Conservation (phyloP, 2,329 filamentous ascomycete species). For the Penicillium brasilianum region DNA sequence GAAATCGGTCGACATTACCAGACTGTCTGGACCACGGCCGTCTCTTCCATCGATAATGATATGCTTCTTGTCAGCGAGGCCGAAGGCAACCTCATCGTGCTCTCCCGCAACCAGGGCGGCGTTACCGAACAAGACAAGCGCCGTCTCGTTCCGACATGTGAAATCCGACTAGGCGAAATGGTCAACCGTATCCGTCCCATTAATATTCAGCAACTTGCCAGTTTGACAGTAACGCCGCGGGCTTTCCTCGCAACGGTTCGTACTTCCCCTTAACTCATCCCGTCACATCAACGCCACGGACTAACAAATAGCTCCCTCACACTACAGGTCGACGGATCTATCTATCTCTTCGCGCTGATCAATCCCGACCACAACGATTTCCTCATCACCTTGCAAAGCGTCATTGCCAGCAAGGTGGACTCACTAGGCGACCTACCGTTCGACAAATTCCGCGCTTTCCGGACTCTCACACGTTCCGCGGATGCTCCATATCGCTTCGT, state of each 20-base stretch:
- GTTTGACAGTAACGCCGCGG: conserved; percentile 73
- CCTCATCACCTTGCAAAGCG: conserved; percentile 78
- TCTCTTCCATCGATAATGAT: conserved; percentile 72
- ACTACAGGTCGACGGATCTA: conserved; percentile 78
- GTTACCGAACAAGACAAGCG: conserved; percentile 75
- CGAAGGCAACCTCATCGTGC: conserved; percentile 82
- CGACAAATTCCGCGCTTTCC: conserved; percentile 79
- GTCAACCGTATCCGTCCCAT: conserved; percentile 85
- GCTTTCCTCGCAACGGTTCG: conserved; percentile 89
- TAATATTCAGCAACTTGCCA: conserved; percentile 66
- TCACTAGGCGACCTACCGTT: conserved; percentile 78
- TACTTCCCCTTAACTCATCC: conserved; percentile 15
- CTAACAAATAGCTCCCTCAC: not conserved
- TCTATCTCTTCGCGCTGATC: conserved; percentile 88
- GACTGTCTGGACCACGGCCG: conserved; percentile 79
- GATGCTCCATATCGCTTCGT: conserved; percentile 85
- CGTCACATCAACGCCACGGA: not conserved
- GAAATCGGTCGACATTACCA: conserved; percentile 83
- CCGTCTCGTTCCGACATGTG: conserved; percentile 73
- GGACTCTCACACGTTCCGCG: conserved; percentile 70
- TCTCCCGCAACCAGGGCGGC: conserved; percentile 74
- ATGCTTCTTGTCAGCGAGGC: conserved; percentile 84
- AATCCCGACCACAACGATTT: conserved; percentile 73
- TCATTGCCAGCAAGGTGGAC: conserved; percentile 68
- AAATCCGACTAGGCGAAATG: conserved; percentile 88